Percentiles rank a stretch among this genome's conserved stretches.
phyloP scores from a whole-genome alignment of 352 stramenopile species.

The Phytophthora chlamydospora region DNA sequence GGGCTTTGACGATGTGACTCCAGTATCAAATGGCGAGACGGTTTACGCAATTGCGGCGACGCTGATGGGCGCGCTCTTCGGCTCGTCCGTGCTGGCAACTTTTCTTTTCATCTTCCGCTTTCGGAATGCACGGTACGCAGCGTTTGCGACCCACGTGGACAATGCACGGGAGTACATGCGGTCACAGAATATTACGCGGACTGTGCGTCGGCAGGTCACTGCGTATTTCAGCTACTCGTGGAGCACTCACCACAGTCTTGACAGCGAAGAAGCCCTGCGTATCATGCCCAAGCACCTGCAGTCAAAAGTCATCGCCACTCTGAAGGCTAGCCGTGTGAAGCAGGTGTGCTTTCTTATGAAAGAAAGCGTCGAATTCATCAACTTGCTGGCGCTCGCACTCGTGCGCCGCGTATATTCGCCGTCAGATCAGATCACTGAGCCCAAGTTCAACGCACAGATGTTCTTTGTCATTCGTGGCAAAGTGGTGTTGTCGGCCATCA shows the following conservation, averaged over 20 bases:
- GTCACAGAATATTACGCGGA: constrained; percentile 59
- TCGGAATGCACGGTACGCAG: constrained; percentile 56
- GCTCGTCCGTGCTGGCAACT: constrained; percentile 64
- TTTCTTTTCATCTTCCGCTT: constrained; percentile 82
- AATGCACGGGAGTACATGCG: constrained; percentile 81
- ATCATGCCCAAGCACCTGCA: constrained; percentile 69
- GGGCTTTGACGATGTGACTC: constrained; percentile 73
- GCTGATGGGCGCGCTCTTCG: constrained; percentile 57
- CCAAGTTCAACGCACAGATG: constrained; percentile 80
- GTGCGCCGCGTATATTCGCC: constrained; percentile 66
- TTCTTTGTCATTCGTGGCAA: constrained; percentile 77
- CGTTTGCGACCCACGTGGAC: constrained; percentile 69
- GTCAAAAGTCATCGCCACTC: constrained; percentile 62
- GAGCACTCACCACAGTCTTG: constrained; percentile 67
- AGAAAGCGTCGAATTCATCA: constrained; percentile 77
- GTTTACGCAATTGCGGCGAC: constrained; percentile 57
- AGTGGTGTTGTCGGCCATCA: constrained; percentile 58
- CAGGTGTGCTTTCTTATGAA: constrained; percentile 80
- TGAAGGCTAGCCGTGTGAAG: constrained; percentile 70
- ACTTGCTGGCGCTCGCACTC: constrained; percentile 63
- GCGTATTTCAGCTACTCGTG: constrained; percentile 74
- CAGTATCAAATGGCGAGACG: constrained; percentile 61
- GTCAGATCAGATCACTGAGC: constrained; percentile 68
- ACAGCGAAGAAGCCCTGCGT: constrained; percentile 66
- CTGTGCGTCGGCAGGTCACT: constrained; percentile 56